These are phyloP conservation scores for Lathyrus tuberosus DNA, from an alignment of 306 rosid genomes.

Conservation along the genomic window DNA sequence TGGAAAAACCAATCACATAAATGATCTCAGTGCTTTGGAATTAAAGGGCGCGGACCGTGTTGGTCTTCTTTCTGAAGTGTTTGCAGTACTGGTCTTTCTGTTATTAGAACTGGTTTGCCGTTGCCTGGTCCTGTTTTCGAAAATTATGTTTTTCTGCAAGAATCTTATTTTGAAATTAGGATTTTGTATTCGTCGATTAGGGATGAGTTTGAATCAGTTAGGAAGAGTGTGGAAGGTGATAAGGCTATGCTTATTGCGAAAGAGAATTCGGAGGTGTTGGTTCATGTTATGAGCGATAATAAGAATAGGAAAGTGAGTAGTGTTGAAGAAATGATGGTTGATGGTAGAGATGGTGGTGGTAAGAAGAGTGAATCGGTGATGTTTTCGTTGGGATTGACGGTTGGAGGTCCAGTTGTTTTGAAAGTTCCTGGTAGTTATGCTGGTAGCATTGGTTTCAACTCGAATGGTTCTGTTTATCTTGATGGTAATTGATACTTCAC, in stretches of 20 bases:
- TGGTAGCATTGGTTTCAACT: conserved; percentile 92
- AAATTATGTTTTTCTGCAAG: conserved; percentile 72
- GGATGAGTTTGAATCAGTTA: conserved; percentile 47
- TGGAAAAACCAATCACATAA: conserved; percentile 45
- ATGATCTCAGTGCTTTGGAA: conserved; percentile 74
- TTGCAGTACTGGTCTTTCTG: conserved; percentile 74
- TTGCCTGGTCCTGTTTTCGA: conserved; percentile 87
- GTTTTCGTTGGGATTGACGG: conserved; percentile 70
- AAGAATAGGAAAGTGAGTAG: conserved; percentile 46
- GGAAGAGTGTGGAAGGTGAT: conserved; percentile 66
- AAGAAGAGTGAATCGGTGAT: conserved; percentile 50
- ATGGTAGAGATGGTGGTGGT: conserved; percentile 44
- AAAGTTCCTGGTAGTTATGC: conserved; percentile 80
- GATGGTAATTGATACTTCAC: conserved; percentile 57
- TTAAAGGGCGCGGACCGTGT: conserved; percentile 82
- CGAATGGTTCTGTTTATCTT: conserved; percentile 86
- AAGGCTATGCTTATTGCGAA: conserved; percentile 65
- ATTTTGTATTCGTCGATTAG: conserved; percentile 50
- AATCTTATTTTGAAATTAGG: conserved; percentile 88
- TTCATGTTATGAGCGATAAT: conserved; percentile 52
- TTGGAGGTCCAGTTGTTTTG: conserved; percentile 60
- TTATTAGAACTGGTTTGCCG: conserved; percentile 70
- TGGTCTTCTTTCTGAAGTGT: conserved; percentile 92
- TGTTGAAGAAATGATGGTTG: conserved; percentile 62
- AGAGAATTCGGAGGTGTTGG: conserved; percentile 63